Evolutionary conservation across 2,329 filamentous ascomycete genomes (phyloP).

Genomic region (Penicillium sp.): DNA sequence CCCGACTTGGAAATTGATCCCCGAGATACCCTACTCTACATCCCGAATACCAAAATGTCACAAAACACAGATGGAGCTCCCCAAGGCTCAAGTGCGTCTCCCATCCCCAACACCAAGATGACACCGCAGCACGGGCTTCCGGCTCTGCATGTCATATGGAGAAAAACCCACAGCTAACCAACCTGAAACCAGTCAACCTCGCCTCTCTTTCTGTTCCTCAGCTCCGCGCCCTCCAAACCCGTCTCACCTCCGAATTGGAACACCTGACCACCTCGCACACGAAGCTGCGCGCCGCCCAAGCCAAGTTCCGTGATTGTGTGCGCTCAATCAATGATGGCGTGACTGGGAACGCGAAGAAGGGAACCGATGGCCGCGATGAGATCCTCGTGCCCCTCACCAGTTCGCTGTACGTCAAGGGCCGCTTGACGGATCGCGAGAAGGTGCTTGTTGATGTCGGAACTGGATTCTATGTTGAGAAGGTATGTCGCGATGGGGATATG

Average conservation of each 20-base stretch:
- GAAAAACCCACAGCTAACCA: constrained; percentile 1
- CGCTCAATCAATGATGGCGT: constrained; percentile 60
- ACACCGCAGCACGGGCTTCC: not conserved
- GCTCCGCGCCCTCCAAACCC: constrained; percentile 84
- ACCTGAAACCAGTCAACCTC: constrained; percentile 49
- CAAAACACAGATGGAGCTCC: constrained; percentile 24
- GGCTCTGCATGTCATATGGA: not conserved
- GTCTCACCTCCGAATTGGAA: constrained; percentile 90
- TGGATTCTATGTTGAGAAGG: constrained; percentile 91
- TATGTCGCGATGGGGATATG: constrained; percentile 24
- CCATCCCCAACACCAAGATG: not conserved
- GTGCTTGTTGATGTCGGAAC: constrained; percentile 90
- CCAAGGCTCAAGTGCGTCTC: constrained; percentile 23
- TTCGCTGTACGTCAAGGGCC: constrained; percentile 85
- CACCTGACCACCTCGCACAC: constrained; percentile 84
- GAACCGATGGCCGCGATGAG: constrained; percentile 29
- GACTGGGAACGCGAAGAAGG: constrained; percentile 28
- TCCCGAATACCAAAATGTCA: constrained; percentile 17
- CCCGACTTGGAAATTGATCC: not conserved
- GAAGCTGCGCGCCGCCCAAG: constrained; percentile 79
- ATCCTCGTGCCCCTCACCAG: constrained; percentile 91
- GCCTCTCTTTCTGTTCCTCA: constrained; percentile 72
- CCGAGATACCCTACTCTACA: not conserved
- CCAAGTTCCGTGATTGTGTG: constrained; percentile 85
- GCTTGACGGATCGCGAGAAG: constrained; percentile 61